Percentiles rank a stretch among this genome's conserved stretches.
These are phyloP conservation scores for Mortierella claussenii DNA, from an alignment of 192 early-diverging fungal genomes.

Conservation along the genomic window DNA sequence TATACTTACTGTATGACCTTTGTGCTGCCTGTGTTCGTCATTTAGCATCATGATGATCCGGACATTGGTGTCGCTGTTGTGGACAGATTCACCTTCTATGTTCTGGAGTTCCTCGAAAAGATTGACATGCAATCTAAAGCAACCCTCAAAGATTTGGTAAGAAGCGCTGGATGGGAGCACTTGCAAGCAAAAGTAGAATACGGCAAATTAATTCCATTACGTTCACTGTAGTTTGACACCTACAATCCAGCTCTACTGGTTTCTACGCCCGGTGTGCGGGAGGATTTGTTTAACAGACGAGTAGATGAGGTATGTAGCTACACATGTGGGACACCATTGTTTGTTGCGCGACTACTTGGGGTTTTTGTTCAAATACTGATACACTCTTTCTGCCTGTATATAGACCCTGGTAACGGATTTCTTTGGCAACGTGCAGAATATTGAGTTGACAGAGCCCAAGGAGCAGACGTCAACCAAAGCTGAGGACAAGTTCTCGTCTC, in stretches of 20 bases:
- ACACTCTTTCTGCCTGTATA: too few species aligned
- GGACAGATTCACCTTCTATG: slow-evolving; percentile 97
- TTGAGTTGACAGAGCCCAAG: slow-evolving; percentile 77
- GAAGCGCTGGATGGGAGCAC: not conserved
- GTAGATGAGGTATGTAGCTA: slow-evolving; percentile 81
- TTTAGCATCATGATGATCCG: slow-evolving; percentile 82
- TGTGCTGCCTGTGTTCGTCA: not conserved
- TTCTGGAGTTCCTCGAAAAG: slow-evolving; percentile 91
- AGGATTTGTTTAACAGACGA: slow-evolving; percentile 83
- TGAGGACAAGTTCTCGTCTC: not conserved
- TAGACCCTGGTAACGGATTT: slow-evolving; percentile 91
- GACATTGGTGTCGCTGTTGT: slow-evolving; percentile 98
- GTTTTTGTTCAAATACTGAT: too few species aligned
- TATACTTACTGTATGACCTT: slow-evolving; percentile 3
- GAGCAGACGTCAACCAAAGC: not conserved
- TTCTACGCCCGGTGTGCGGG: slow-evolving; percentile 88
- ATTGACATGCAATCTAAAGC: slow-evolving; percentile 82
- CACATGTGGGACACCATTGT: too few species aligned
- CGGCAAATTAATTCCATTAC: not conserved
- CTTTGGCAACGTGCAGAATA: slow-evolving; percentile 93
- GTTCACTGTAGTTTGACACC: slow-evolving; percentile 72
- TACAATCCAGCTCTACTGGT: slow-evolving; percentile 81
- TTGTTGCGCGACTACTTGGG: too few species aligned
- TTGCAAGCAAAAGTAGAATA: too few species aligned
- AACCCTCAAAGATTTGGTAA: slow-evolving; percentile 79